Evolutionary conservation across 2,329 filamentous ascomycete species (phyloP).

Genomic region (Cyanodermella asteris): DNA sequence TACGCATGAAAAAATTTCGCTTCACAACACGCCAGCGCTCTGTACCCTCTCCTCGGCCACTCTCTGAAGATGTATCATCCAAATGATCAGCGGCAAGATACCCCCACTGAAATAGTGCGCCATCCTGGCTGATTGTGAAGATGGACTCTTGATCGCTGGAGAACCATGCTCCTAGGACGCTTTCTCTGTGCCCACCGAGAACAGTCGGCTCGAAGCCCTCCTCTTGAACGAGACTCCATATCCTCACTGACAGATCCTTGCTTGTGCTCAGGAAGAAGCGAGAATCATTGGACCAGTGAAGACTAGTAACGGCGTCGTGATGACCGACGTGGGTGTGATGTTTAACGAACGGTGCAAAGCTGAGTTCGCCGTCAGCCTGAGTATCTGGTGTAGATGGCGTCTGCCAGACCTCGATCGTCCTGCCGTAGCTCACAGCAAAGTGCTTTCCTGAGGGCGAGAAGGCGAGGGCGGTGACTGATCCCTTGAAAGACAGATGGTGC

Average conservation of each 20-base stretch:
- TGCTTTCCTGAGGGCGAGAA: constrained; percentile 82
- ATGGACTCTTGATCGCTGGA: constrained; percentile 84
- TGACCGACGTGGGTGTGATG: constrained; percentile 74
- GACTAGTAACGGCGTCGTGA: constrained; percentile 64
- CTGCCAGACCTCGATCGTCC: constrained; percentile 86
- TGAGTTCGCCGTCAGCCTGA: constrained; percentile 57
- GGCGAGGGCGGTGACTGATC: constrained; percentile 57
- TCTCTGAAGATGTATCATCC: constrained; percentile 34
- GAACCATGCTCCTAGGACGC: constrained; percentile 89
- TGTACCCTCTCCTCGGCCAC: constrained; percentile 36
- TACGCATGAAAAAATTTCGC: constrained; percentile 84
- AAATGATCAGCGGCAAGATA: constrained; percentile 34
- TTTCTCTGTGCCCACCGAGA: constrained; percentile 74
- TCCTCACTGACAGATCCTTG: constrained; percentile 74
- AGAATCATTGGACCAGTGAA: constrained; percentile 92
- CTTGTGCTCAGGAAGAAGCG: constrained; percentile 84
- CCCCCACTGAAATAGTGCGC: constrained; percentile 86
- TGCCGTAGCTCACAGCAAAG: constrained; percentile 73
- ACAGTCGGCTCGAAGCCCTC: constrained; percentile 79
- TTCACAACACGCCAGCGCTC: constrained; percentile 81
- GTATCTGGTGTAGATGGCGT: constrained; percentile 76
- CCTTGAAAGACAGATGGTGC: constrained; percentile 88
- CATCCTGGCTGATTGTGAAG: constrained; percentile 90
- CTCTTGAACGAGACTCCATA: constrained; percentile 83
- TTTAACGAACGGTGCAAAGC: constrained; percentile 85